Base-by-base conservation (phyloP, 1,139 yeast genomes). In the Suhomyces terraborum region DNA sequence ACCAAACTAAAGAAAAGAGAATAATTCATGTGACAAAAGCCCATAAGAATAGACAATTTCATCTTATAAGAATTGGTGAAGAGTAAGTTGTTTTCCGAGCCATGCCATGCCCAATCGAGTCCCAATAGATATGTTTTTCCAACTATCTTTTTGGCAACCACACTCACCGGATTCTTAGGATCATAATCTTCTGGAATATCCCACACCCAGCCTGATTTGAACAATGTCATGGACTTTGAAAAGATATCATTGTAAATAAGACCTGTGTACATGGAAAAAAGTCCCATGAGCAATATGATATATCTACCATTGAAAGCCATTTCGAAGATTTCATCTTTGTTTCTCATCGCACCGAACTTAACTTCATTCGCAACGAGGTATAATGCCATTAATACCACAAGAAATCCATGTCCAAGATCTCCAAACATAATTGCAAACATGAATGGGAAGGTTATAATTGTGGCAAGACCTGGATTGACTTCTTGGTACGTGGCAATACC, bases 401-500 rank as follows among this genome's bases (percentile, higher is more conserved):
- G 77, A 41, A 88, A 70, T 13, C 98, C 98, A 62, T 93, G 99
- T 4, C 99, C 99, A 47, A 91, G 66, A 67, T 93, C 99, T 65
- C 98, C 99, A 74, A 93, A 93, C 99, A 93, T 93, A 53, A 94
- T 87, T 26, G 98, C 97, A 71, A 93, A 93, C 96, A 93, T 88
- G 65, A 94, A 93, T 10, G 99, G 99, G 69, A 93, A 93, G 0
- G 99, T 93, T 25, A 93, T 86, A 35, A 91, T 79, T 0, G 99
- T 88, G 4, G 98, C 95, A 50, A 93, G 73, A 41, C 96, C 98
- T 2, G 98, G 97, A 57, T 93, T 93, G 26, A 93, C 94, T 63
- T 93, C 99, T 58, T 88, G 89, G 65, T 93, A 91, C 8, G 95
- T 82, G 10, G 96, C 95, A 40, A 91, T 77, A 52, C 98, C 98